A percentile compares a stretch with the other conserved stretches of the same genome.
Conservation (phyloP, 495 filamentous ascomycete genomes). For the Penicillium ochrochloron region DNA sequence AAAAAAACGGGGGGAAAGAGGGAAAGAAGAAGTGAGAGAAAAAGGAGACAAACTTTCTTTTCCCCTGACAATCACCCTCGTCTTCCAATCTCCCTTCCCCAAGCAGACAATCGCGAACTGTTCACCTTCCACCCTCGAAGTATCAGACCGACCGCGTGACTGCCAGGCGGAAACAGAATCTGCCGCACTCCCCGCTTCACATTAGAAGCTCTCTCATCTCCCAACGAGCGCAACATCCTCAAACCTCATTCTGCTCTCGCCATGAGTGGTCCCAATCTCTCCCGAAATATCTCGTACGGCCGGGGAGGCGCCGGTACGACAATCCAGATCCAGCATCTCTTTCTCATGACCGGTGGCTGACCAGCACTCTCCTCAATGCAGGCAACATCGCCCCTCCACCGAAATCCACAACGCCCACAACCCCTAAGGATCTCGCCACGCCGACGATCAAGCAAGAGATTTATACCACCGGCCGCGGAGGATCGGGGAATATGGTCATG, state of each 20-base stretch:
- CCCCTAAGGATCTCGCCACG: slow-evolving; percentile 69
- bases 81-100: not conserved
- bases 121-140: not conserved
- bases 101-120: not conserved
- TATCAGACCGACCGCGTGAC: slow-evolving; percentile 1
- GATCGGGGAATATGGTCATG: slow-evolving; percentile 76
- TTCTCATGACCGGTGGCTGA: not conserved
- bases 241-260: not conserved
- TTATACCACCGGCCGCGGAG: slow-evolving; percentile 82
- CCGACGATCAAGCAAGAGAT: slow-evolving; percentile 80
- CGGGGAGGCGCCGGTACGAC: slow-evolving; percentile 58
- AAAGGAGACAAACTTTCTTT: not conserved
- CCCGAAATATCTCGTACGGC: slow-evolving; percentile 55
- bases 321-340: not conserved
- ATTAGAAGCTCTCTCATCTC: slow-evolving; percentile 2
- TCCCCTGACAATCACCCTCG: slow-evolving; percentile 1
- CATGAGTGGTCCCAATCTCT: slow-evolving; percentile 43
- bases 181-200: slow-evolving; percentile 14
- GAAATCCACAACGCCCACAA: slow-evolving; percentile 42
- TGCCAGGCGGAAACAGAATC: slow-evolving; percentile 20
- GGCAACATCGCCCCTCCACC: slow-evolving; percentile 75
- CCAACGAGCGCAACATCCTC: not conserved
- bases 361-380: slow-evolving; percentile 22
- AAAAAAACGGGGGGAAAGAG: not conserved
- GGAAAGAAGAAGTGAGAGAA: not conserved